Conservation (phyloP, 225 moss, liverwort and hornwort genomes). For the Rhytidiadelphus loreus region DNA sequence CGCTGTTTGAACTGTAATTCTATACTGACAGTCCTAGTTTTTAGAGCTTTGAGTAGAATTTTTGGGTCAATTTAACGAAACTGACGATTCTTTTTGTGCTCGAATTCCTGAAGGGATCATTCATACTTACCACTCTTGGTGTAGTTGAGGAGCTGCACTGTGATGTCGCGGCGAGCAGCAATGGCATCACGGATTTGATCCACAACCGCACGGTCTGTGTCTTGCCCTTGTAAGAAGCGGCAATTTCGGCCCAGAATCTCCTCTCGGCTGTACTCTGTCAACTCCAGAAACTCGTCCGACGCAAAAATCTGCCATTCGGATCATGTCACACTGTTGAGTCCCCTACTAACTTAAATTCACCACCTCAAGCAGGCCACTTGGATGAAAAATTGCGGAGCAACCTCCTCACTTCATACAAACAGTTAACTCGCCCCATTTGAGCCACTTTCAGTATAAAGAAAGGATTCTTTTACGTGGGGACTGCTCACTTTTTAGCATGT, state of each 20-base stretch:
- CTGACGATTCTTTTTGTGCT: background rate
- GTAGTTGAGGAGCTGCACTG: constrained; percentile 93
- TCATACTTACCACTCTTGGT: constrained; percentile 64
- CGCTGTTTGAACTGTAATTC: background rate
- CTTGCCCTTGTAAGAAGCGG: constrained; percentile 87
- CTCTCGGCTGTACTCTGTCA: constrained; percentile 85
- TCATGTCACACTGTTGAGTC: background rate
- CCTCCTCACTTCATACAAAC: background rate
- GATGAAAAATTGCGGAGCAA: background rate
- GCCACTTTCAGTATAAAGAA: too few relatives aligned
- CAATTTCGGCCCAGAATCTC: constrained; percentile 88
- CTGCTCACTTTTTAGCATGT: too few relatives aligned
- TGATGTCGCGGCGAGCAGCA: constrained; percentile 65
- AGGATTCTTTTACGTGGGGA: too few relatives aligned
- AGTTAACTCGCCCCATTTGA: background rate
- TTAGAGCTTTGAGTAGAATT: background rate
- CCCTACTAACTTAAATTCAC: background rate
- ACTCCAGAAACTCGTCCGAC: constrained; percentile 88
- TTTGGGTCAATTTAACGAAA: too few relatives aligned
- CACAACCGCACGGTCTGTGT: constrained; percentile 66
- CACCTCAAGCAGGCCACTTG: background rate
- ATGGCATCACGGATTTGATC: constrained; percentile 79
- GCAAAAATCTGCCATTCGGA: constrained; percentile 56
- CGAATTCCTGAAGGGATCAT: background rate
- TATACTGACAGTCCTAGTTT: background rate